These are phyloP conservation scores for Colletotrichum sp. DNA, from an alignment of 2,329 filamentous ascomycete genomes.

Conservation along the genomic window DNA sequence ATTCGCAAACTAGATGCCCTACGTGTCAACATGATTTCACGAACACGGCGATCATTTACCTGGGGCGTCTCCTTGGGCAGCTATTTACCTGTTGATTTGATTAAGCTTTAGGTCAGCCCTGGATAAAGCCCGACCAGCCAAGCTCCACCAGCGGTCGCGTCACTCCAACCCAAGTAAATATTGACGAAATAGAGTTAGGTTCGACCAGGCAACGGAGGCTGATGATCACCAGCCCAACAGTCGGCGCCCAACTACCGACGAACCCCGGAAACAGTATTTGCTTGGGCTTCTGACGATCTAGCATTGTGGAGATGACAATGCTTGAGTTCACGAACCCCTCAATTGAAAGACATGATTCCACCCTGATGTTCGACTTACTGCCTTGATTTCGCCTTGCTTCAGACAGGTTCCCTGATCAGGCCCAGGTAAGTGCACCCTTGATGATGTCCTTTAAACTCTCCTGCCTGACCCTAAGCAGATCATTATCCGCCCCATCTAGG, in stretches of 20 bases:
- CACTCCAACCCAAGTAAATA: neutral
- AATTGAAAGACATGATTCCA: neutral
- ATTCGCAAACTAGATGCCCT: neutral
- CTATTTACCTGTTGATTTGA: neutral
- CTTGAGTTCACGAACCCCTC: neutral
- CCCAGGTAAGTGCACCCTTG: neutral
- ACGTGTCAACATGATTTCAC: neutral
- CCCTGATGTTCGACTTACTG: rapidly evolving
- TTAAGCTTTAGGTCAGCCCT: neutral
- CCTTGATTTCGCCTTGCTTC: neutral
- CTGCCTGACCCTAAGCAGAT: neutral
- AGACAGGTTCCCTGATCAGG: neutral
- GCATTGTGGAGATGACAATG: neutral
- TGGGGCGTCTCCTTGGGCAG: neutral
- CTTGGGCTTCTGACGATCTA: neutral
- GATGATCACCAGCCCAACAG: neutral
- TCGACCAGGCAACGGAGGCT: neutral
- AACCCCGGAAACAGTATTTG: neutral
- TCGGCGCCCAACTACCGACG: neutral
- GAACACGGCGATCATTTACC: neutral
- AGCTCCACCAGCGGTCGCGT: neutral
- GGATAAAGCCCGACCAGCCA: neutral
- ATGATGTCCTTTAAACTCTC: neutral
- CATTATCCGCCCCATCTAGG: neutral
- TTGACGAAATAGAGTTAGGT: neutral